These are phyloP conservation scores for Hypoxylon perforatum DNA, from an alignment of 495 filamentous ascomycete genomes.

Conservation along the genomic window DNA sequence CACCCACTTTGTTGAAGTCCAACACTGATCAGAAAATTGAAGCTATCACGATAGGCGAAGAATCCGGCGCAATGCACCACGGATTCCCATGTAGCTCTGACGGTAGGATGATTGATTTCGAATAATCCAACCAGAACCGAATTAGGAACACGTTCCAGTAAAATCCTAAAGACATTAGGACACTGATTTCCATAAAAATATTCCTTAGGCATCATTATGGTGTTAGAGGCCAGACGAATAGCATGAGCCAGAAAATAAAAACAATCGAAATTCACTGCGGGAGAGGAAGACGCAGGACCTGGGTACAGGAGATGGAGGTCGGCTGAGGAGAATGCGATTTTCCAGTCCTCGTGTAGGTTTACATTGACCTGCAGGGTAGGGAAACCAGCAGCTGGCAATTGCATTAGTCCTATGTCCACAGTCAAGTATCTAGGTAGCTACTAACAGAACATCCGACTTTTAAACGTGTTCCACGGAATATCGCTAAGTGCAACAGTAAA, in stretches of 20 bases:
- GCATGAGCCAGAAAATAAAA: slow-evolving; percentile 14
- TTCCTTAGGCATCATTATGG: neutral
- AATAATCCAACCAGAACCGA: neutral
- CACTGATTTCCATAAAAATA: neutral
- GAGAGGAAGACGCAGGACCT: neutral
- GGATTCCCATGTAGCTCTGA: slow-evolving; percentile 14
- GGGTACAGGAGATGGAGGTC: neutral
- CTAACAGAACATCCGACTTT: slow-evolving; percentile 2
- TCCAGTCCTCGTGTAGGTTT: neutral
- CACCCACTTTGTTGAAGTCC: slow-evolving; percentile 9
- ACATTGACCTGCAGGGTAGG: too few relatives aligned
- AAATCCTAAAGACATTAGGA: slow-evolving; percentile 4
- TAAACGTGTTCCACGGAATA: slow-evolving; percentile 12
- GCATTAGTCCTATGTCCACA: neutral
- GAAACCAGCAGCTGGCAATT: neutral
- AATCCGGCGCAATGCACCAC: neutral
- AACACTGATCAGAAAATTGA: slow-evolving; percentile 7
- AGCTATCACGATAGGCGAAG: slow-evolving; percentile 9
- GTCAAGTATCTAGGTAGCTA: neutral
- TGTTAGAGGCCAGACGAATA: slow-evolving; percentile 24
- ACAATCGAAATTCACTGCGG: slow-evolving; percentile 8
- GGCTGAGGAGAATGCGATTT: slow-evolving; percentile 1
- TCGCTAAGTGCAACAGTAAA: neutral
- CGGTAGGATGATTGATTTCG: slow-evolving; percentile 4
- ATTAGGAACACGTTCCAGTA: slow-evolving; percentile 8